These are phyloP conservation scores for Alopecurus myosuroides DNA, from an alignment of 176 grass and related monocot genomes.

Conservation along the genomic window DNA sequence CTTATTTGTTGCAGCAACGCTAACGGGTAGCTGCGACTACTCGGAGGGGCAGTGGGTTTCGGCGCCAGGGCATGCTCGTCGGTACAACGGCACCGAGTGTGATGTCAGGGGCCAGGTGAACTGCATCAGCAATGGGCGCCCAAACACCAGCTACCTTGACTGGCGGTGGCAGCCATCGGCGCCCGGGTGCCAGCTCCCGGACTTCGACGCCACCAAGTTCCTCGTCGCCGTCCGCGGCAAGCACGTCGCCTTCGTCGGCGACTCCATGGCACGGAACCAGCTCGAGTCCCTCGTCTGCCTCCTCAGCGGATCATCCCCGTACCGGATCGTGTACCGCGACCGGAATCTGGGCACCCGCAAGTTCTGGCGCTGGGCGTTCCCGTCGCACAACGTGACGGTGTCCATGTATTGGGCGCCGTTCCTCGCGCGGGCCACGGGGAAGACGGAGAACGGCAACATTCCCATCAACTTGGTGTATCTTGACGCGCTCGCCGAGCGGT, in stretches of 20 bases:
- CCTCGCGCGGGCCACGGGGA: conserved; percentile 4
- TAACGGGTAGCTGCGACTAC: background rate
- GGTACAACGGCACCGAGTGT: conserved; percentile 34
- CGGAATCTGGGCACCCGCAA: background rate
- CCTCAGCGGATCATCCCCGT: background rate
- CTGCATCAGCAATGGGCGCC: conserved; percentile 34
- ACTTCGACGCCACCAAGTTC: conserved; percentile 40
- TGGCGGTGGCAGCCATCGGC: conserved; percentile 52
- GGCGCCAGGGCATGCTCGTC: conserved; percentile 13
- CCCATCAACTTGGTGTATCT: background rate
- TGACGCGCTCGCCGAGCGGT: conserved; percentile 26
- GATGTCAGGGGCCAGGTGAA: conserved; percentile 27
- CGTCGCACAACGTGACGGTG: conserved; percentile 22
- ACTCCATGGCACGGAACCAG: conserved; percentile 61
- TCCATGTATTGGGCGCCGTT: conserved; percentile 48
- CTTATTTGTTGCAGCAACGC: background rate
- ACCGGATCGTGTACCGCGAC: background rate
- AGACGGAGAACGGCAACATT: background rate
- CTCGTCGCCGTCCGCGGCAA: conserved; percentile 32
- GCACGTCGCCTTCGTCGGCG: conserved; percentile 54
- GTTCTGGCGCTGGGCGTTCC: conserved; percentile 41
- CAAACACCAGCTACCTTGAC: conserved; percentile 36
- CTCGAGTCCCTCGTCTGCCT: conserved; percentile 60
- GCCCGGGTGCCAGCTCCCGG: conserved; percentile 37
- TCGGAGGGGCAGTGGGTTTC: conserved; percentile 40